A percentile compares a stretch with the other conserved stretches of the same genome.
These are phyloP conservation scores for Capsicum chinense DNA, from an alignment of 257 asterid species.

Conservation along the genomic window DNA sequence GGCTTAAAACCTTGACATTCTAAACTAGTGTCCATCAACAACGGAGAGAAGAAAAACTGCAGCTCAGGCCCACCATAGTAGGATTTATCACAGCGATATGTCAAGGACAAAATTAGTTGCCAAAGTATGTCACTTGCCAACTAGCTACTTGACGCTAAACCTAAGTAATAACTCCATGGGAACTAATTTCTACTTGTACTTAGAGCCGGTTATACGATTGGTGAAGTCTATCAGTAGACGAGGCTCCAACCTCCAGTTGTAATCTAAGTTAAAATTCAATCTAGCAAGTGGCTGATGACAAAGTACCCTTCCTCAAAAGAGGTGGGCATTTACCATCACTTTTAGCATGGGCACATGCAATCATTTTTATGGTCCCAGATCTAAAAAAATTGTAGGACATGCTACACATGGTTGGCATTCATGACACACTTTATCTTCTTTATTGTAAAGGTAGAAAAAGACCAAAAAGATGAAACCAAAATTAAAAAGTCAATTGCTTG, in stretches of 20 bases:
- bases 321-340: not conserved
- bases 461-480: not conserved
- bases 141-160: no score
- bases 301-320: not conserved
- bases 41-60: no score
- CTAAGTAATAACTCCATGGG: no score
- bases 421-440: not conserved
- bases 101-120: no score
- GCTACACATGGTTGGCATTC: slow-evolving; percentile 14
- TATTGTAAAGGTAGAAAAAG: not conserved
- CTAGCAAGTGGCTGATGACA: not conserved
- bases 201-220: no score
- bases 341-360: slow-evolving; percentile 15
- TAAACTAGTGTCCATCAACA: no score
- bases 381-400: slow-evolving; percentile 24
- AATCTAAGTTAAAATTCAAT: not conserved
- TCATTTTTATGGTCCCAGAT: not conserved
- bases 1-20: no score
- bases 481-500: slow-evolving; percentile 11
- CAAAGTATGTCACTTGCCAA: no score
- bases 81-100: no score
- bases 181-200: no score
- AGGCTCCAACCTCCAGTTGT: not conserved
- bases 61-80: no score
- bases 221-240: not conserved